Evolutionary conservation across 805 yeast genomes (phyloP).

Genomic region (Suhomyces emberorum): DNA sequence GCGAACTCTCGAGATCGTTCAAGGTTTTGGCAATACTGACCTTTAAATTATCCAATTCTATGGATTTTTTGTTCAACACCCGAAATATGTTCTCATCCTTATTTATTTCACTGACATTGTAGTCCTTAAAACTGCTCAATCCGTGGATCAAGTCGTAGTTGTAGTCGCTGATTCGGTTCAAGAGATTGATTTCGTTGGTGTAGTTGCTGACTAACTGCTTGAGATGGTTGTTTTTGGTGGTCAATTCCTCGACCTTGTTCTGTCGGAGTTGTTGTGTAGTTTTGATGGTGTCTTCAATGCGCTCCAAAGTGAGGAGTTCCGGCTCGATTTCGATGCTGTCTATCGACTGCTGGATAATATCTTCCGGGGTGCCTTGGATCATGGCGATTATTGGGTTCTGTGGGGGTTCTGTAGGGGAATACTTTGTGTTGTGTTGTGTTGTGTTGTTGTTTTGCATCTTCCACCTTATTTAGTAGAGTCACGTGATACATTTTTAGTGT

Average conservation of each 20-base stretch:
- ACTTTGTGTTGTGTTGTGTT: no score
- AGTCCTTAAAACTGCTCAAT: constrained; percentile 18
- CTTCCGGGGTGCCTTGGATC: constrained; percentile 33
- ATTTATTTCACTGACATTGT: constrained; percentile 14
- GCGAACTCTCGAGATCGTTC: constrained; percentile 46
- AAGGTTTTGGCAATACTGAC: constrained; percentile 51
- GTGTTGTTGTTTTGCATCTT: not conserved
- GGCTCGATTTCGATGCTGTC: constrained; percentile 52
- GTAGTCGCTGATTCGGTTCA: constrained; percentile 21
- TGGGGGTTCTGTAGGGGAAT: no score
- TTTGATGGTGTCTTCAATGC: constrained; percentile 38
- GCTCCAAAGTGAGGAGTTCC: constrained; percentile 44
- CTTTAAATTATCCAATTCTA: constrained; percentile 43
- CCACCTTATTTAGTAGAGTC: no score
- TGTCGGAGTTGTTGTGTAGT: constrained; percentile 27
- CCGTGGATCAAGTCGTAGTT: constrained; percentile 14
- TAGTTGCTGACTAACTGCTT: constrained; percentile 7
- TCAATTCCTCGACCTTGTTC: constrained; percentile 16
- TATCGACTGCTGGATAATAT: constrained; percentile 38
- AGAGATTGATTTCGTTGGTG: constrained; percentile 13
- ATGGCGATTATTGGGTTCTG: no score
- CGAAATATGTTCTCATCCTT: constrained; percentile 23
- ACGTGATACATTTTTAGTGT: no score
- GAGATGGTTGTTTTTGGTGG: constrained; percentile 7
- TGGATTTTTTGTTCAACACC: constrained; percentile 24